Evolutionary conservation across 805 yeast species (phyloP).

Genomic region (Limtongia smithiae): DNA sequence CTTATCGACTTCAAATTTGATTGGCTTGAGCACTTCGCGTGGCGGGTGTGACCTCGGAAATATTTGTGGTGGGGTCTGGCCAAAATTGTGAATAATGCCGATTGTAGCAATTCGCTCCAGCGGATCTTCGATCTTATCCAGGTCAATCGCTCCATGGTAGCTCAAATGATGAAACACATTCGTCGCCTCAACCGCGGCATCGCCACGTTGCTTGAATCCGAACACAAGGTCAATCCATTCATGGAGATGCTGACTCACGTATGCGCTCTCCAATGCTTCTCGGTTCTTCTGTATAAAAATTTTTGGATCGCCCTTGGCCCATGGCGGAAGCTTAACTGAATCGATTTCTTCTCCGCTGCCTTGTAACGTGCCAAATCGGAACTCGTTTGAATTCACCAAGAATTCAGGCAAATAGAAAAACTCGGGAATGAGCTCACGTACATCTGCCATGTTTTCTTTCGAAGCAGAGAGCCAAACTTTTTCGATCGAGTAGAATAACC

Average conservation of each 20-base stretch:
- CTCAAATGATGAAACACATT: slow-evolving; percentile 84
- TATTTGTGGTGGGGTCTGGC: slow-evolving; percentile 79
- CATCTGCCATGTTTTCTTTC: slow-evolving; percentile 77
- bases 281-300: slow-evolving; percentile 71
- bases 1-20: slow-evolving; percentile 19
- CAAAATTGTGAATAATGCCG: slow-evolving; percentile 86
- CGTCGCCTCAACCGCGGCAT: slow-evolving; percentile 58
- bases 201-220: slow-evolving; percentile 76
- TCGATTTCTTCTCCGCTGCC: slow-evolving; percentile 48
- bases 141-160: slow-evolving; percentile 76
- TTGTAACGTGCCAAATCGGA: slow-evolving; percentile 69
- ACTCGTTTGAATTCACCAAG: slow-evolving; percentile 58
- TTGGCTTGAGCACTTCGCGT: slow-evolving; percentile 37
- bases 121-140: slow-evolving; percentile 70
- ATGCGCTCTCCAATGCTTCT: slow-evolving; percentile 78
- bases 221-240: slow-evolving; percentile 83
- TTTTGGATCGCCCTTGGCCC: slow-evolving; percentile 78
- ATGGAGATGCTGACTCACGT: slow-evolving; percentile 71
- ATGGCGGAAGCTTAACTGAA: slow-evolving; percentile 70
- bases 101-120: slow-evolving; percentile 71
- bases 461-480: slow-evolving; percentile 82
- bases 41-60: slow-evolving; percentile 65
- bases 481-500: slow-evolving; percentile 69
- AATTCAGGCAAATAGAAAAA: slow-evolving; percentile 81
- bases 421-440: slow-evolving; percentile 82